Percentiles rank a stretch among this genome's conserved stretches.
These are phyloP conservation scores for Nepenthes mirabilis DNA, from an alignment of 148 eudicot species.

Conservation along the genomic window DNA sequence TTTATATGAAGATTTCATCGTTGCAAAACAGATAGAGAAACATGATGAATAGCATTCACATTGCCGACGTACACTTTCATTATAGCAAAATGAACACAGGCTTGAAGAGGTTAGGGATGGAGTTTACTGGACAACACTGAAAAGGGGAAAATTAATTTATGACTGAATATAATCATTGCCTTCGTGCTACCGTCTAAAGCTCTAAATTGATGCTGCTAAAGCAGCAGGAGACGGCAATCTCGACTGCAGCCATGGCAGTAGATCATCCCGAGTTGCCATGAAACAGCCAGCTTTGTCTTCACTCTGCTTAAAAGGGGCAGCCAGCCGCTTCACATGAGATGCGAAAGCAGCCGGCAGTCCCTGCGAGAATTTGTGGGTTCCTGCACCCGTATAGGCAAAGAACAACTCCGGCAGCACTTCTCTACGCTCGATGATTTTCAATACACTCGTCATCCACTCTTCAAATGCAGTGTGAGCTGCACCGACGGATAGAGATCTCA, in stretches of 20 bases:
- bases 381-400: conserved; percentile 83
- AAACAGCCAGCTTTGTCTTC: conserved; percentile 72
- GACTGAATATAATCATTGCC: too few relatives aligned
- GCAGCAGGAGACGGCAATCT: conserved; percentile 21
- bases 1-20: too few relatives aligned
- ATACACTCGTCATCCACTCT: conserved; percentile 82
- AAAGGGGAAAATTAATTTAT: too few relatives aligned
- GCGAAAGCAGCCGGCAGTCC: conserved; percentile 70
- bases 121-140: too few relatives aligned
- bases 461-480: conserved; percentile 90
- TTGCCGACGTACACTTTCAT: too few relatives aligned
- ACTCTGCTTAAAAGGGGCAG: conserved; percentile 61
- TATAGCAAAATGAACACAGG: too few relatives aligned
- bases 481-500: conserved; percentile 77
- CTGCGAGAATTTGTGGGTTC: conserved; percentile 84
- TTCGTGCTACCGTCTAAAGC: not conserved
- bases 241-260: conserved; percentile 63
- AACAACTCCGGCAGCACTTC: conserved; percentile 58
- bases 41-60: too few relatives aligned
- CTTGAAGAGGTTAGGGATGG: too few relatives aligned
- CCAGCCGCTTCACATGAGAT: conserved; percentile 54
- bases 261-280: conserved; percentile 57
- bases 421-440: conserved; percentile 41
- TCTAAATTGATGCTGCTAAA: conserved; percentile 13
- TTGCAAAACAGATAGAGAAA: too few relatives aligned